Evolutionary conservation across 1,139 yeast species (phyloP), one percentile per base, ranked within the genome.

Genomic region (Suhomyces atakaporum): DNA sequence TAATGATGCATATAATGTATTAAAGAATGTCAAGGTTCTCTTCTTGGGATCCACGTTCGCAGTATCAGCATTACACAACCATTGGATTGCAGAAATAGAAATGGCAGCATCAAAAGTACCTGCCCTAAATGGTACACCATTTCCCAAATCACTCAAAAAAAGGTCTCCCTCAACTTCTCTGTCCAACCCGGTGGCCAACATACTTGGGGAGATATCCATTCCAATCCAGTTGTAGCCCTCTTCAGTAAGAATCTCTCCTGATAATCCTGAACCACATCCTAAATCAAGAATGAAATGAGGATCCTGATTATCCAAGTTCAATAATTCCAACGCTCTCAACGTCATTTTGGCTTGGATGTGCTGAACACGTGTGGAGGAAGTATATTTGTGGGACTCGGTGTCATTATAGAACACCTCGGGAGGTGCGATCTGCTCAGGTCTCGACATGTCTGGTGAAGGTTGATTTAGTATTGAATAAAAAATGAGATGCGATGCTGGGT

Each of bases 261-360:
- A 84, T 22, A 92, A 73, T 0, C 99, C 98, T 0, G 97, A 88
- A 7, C 99, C 99, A 69, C 98, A 90, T 11, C 99, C 99, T 30
- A 92, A 75, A 73, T 92, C 99, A 20, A 92, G 76, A 9, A 92
- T 60, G 51, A 82, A 84, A 43, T 83, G 85, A 37, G 88, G 84
- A 26, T 71, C 64, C 1, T 79, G 77, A 11, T 79, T 76, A 33
- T 66, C 69, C 33, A 92, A 65, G 58, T 89, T 87, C 42, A 92
- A 67, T 27, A 94, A 71, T 51, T 92, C 98, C 38, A 92, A 68
- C 0, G 98, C 96, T 51, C 98, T 75, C 35, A 90, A 73, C 0
- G 98, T 89, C 99, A 92, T 92, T 56, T 87, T 85, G 2, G 97
- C 97, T 62, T 92, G 99, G 50, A 92, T 92, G 56, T 88, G 96